Evolutionary conservation across 805 yeast species (phyloP).

Genomic region (Candida railenensis): DNA sequence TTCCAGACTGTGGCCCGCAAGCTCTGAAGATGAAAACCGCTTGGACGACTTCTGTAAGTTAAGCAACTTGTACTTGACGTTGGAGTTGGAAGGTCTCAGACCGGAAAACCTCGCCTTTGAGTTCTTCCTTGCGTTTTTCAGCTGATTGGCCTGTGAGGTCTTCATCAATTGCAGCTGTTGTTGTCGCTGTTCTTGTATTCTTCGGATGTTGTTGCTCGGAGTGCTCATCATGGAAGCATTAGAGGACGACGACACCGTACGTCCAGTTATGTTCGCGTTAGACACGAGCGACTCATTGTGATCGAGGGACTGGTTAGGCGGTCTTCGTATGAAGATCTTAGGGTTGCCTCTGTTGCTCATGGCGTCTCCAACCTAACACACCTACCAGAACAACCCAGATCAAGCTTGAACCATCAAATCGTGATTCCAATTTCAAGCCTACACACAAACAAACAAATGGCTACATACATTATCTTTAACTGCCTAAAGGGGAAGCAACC

Average conservation of each 20-base stretch:
- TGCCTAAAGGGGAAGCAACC: slow-evolving; percentile 1
- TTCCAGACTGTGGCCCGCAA: neutral
- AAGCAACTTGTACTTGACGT: slow-evolving; percentile 34
- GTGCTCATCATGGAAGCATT: slow-evolving; percentile 36
- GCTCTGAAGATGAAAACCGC: slow-evolving; percentile 6
- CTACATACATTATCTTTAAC: neutral
- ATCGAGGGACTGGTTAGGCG: neutral
- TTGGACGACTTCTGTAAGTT: slow-evolving; percentile 40
- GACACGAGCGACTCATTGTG: slow-evolving; percentile 4
- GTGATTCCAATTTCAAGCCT: neutral
- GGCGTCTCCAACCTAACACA: too few relatives aligned
- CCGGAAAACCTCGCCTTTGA: neutral
- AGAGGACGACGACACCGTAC: slow-evolving; percentile 38
- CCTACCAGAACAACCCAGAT: too few relatives aligned
- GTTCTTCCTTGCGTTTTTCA: slow-evolving; percentile 8
- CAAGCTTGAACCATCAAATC: too few relatives aligned
- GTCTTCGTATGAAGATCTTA: neutral
- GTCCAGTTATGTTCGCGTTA: slow-evolving; percentile 15
- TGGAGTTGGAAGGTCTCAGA: slow-evolving; percentile 2
- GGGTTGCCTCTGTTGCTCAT: neutral
- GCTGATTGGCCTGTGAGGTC: neutral
- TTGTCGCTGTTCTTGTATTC: slow-evolving; percentile 27
- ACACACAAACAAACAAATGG: neutral
- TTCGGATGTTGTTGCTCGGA: slow-evolving; percentile 39
- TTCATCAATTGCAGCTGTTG: slow-evolving; percentile 6